A percentile compares a stretch with the other conserved stretches of the same genome.
Evolutionary conservation across 2,329 filamentous ascomycete species (phyloP).

Genomic region (Botrytis fabae): DNA sequence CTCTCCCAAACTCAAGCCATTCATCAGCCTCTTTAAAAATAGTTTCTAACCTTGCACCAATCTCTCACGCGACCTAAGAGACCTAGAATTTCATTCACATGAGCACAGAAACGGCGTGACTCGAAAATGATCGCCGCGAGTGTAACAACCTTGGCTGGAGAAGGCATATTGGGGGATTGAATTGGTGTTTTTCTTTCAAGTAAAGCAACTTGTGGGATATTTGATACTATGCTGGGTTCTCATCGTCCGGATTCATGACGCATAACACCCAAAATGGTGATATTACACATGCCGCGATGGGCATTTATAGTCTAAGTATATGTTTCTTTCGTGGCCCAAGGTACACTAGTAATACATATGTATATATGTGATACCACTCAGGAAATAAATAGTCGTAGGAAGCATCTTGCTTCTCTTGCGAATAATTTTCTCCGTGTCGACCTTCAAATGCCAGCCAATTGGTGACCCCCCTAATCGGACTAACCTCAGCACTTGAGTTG

Average conservation of each 20-base stretch:
- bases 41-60: too few species aligned
- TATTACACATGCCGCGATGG: not conserved
- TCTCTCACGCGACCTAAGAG: too few species aligned
- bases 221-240: not conserved
- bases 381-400: not conserved
- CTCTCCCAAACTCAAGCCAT: not conserved
- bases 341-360: not conserved
- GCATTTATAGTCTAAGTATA: not conserved
- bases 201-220: not conserved
- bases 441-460: too few species aligned
- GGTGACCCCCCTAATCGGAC: not conserved
- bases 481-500: conserved; percentile 12
- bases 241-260: not conserved
- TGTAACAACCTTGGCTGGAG: not conserved
- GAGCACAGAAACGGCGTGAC: too few species aligned
- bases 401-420: not conserved
- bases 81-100: too few species aligned
- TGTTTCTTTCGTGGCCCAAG: not conserved
- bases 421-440: not conserved
- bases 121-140: not conserved
- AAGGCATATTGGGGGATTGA: not conserved
- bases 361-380: not conserved
- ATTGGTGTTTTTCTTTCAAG: not conserved
- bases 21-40: not conserved
- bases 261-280: not conserved